These are phyloP conservation scores for Aegilops bicornis DNA, from an alignment of 176 grass and related monocot species.

Conservation along the genomic window DNA sequence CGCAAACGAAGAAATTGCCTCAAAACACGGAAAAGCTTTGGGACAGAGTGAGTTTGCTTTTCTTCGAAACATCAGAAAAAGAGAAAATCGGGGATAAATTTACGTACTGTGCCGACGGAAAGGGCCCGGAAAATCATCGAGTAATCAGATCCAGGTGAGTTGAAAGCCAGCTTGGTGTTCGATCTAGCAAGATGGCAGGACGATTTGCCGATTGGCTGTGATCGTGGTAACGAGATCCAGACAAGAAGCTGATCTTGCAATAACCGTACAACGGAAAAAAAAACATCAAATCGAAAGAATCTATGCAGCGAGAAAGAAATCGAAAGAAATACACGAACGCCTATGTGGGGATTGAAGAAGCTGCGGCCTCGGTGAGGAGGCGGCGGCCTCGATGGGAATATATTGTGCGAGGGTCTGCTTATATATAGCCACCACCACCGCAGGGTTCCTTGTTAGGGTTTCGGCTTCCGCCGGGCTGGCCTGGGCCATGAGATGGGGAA, in stretches of 20 bases:
- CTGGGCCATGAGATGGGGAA: background rate
- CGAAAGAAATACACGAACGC: background rate
- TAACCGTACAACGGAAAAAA: background rate
- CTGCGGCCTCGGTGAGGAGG: background rate
- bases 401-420: background rate
- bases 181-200: conserved; percentile 61
- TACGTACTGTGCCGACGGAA: conserved; percentile 22
- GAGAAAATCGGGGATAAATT: rapidly evolving
- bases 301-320: background rate
- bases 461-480: background rate
- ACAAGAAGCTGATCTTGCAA: conserved; percentile 81
- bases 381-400: background rate
- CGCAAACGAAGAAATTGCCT: conserved; percentile 92
- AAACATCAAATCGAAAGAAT: background rate
- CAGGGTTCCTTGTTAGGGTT: background rate
- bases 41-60: conserved; percentile 86
- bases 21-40: conserved; percentile 51
- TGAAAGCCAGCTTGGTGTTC: conserved; percentile 33
- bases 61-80: no score
- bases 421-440: background rate
- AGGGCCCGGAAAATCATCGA: conserved; percentile 70
- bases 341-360: background rate
- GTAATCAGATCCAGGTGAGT: conserved; percentile 74
- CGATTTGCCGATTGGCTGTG: conserved; percentile 40
- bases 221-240: conserved; percentile 30